Conservation (phyloP, 2,329 filamentous ascomycete genomes). For the Cladosporium velox region DNA sequence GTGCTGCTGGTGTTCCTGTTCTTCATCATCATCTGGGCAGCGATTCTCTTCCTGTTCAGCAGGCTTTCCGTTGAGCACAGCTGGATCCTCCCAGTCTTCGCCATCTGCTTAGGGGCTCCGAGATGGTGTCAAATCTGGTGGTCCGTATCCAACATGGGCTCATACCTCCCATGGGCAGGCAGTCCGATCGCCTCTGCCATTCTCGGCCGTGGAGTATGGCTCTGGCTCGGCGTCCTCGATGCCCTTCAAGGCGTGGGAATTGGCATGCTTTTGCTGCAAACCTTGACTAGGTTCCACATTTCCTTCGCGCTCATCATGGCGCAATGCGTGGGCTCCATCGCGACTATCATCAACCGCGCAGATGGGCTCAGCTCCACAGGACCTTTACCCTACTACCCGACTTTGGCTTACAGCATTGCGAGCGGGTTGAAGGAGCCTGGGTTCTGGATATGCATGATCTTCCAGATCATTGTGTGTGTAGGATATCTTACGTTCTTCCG, state of each 20-base stretch:
- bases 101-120: conserved; percentile 65
- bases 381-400: conserved; percentile 63
- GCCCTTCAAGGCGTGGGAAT: conserved; percentile 66
- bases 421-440: conserved; percentile 54
- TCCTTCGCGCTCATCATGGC: conserved; percentile 61
- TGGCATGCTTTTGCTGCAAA: conserved; percentile 68
- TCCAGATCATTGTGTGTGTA: conserved; percentile 61
- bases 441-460: conserved; percentile 63
- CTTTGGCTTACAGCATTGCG: conserved; percentile 54
- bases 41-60: conserved; percentile 54
- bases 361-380: conserved; percentile 63
- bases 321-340: conserved; percentile 63
- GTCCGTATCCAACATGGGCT: conserved; percentile 61
- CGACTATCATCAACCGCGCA: conserved; percentile 63
- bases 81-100: conserved; percentile 68
- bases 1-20: conserved; percentile 58
- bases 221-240: conserved; percentile 68
- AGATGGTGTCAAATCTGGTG: conserved; percentile 70
- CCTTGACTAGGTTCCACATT: conserved; percentile 63
- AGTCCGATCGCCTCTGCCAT: conserved; percentile 56
- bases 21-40: conserved; percentile 59
- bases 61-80: conserved; percentile 61
- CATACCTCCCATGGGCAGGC: conserved; percentile 65
- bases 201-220: conserved; percentile 60
- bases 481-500: conserved; percentile 60